These are phyloP conservation scores for Sanchytrium tribonematis DNA, from an alignment of 371 early-diverging fungal species.

Conservation along the genomic window DNA sequence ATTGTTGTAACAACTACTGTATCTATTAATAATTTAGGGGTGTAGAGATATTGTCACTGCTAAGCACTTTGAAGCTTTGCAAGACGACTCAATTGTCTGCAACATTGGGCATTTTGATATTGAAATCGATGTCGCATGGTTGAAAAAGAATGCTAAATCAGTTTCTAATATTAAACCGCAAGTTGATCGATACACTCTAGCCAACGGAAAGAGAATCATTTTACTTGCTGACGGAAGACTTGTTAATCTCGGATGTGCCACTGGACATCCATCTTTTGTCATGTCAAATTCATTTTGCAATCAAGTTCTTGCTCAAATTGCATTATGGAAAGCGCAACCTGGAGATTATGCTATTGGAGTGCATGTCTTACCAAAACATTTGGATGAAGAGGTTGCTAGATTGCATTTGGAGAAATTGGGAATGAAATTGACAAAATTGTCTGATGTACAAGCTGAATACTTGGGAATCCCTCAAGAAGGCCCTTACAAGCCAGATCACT, in stretches of 20 bases:
- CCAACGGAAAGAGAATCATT: conserved; percentile 69
- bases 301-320: conserved; percentile 94
- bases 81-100: conserved; percentile 94
- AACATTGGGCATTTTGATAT: conserved; percentile 96
- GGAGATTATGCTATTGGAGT: conserved; percentile 68
- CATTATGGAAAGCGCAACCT: conserved; percentile 72
- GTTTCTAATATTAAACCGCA: conserved; percentile 89
- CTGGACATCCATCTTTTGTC: conserved; percentile 93
- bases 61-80: conserved; percentile 67
- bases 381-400: conserved; percentile 94
- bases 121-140: conserved; percentile 96
- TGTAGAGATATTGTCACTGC: conserved; percentile 91
- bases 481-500: conserved; percentile 85
- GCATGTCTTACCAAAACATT: conserved; percentile 90
- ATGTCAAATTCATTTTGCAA: conserved; percentile 97
- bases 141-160: conserved; percentile 68
- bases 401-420: conserved; percentile 83
- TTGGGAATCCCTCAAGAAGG: conserved; percentile 52
- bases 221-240: conserved; percentile 90
- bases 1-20: conserved; percentile 96
- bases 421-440: conserved; percentile 55
- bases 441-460: conserved; percentile 52
- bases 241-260: conserved; percentile 96
- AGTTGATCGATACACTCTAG: conserved; percentile 84
- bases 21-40: conserved; percentile 10